phyloP scores from a whole-genome alignment of 208 protist genomes.

The Leishmania lainsoni region DNA sequence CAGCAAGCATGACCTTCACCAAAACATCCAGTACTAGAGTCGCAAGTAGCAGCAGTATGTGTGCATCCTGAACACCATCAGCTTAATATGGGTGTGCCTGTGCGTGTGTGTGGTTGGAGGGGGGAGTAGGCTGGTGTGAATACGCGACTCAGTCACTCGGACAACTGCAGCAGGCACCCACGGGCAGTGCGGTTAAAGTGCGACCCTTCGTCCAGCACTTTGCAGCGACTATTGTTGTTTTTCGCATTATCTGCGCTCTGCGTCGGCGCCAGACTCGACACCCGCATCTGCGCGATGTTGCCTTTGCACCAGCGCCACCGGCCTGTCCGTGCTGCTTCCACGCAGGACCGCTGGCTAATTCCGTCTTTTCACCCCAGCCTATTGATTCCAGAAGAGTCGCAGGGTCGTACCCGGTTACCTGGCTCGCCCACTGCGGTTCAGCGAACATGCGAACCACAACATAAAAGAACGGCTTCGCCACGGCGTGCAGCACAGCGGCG shows the following conservation, averaged over 20 bases:
- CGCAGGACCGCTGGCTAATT: not conserved
- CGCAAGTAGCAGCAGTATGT: not conserved
- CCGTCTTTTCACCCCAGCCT: not conserved
- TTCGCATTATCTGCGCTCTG: slow-evolving; percentile 1
- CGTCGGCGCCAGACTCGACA: slow-evolving; percentile 15
- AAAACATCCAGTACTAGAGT: not conserved
- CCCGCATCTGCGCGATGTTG: slow-evolving; percentile 7
- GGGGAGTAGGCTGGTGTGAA: not conserved
- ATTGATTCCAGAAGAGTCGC: not conserved
- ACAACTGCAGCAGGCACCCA: slow-evolving; percentile 32
- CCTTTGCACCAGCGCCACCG: not conserved
- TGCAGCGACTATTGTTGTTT: slow-evolving; percentile 29
- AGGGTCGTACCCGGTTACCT: slow-evolving; percentile 10
- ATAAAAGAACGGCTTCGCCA: slow-evolving; percentile 15
- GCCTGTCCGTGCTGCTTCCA: slow-evolving; percentile 20
- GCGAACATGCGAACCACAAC: slow-evolving; percentile 1
- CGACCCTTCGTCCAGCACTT: slow-evolving; percentile 39
- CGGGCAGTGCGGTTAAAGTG: slow-evolving; percentile 47
- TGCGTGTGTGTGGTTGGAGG: too few relatives aligned
- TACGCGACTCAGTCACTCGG: not conserved
- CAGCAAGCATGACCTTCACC: not conserved
- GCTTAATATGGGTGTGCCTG: too few relatives aligned
- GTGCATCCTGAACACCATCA: not conserved
- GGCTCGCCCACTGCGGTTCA: slow-evolving; percentile 3
- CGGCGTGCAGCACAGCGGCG: slow-evolving; percentile 8